A percentile compares a stretch with the other conserved stretches of the same genome.
These are phyloP conservation scores for Aspergillus affinis DNA, from an alignment of 495 filamentous ascomycete species.

Conservation along the genomic window DNA sequence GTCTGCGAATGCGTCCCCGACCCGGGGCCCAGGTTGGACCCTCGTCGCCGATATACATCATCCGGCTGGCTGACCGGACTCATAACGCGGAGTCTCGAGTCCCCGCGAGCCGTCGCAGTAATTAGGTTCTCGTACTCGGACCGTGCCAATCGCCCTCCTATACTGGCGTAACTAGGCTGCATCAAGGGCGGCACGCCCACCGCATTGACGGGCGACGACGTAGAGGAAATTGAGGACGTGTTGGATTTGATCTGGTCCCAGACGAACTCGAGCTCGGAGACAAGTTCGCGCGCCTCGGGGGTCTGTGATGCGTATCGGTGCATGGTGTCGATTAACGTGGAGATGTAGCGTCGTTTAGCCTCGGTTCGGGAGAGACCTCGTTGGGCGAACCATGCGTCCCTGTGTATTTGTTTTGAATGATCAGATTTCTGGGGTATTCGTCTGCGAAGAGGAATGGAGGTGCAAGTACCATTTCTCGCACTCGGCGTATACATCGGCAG, in stretches of 20 bases:
- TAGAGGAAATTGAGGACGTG: slow-evolving; percentile 55
- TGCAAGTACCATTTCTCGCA: slow-evolving; percentile 59
- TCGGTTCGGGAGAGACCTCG: slow-evolving; percentile 79
- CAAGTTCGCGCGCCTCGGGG: slow-evolving; percentile 80
- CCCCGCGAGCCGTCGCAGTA: slow-evolving; percentile 16
- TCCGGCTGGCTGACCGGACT: slow-evolving; percentile 81
- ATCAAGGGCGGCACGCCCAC: slow-evolving; percentile 37
- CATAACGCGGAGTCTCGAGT: slow-evolving; percentile 59
- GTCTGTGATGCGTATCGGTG: slow-evolving; percentile 84
- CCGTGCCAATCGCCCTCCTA: slow-evolving; percentile 31
- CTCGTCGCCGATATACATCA: slow-evolving; percentile 54
- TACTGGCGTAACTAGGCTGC: slow-evolving; percentile 36
- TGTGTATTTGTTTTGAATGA: slow-evolving; percentile 12
- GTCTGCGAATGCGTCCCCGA: slow-evolving; percentile 12
- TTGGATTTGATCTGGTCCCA: slow-evolving; percentile 97
- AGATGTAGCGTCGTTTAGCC: slow-evolving; percentile 91
- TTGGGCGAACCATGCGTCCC: slow-evolving; percentile 91
- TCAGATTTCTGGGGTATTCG: neutral
- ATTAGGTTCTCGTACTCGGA: slow-evolving; percentile 27
- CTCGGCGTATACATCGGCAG: slow-evolving; percentile 52
- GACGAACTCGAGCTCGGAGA: slow-evolving; percentile 94
- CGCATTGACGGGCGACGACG: slow-evolving; percentile 44
- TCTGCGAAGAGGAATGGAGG: neutral
- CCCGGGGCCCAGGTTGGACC: slow-evolving; percentile 30
- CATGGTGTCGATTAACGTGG: slow-evolving; percentile 93